A percentile compares a stretch with the other conserved stretches of the same genome.
phyloP scores from a whole-genome alignment of 2,329 filamentous ascomycete genomes.

The Penicillium carneum region DNA sequence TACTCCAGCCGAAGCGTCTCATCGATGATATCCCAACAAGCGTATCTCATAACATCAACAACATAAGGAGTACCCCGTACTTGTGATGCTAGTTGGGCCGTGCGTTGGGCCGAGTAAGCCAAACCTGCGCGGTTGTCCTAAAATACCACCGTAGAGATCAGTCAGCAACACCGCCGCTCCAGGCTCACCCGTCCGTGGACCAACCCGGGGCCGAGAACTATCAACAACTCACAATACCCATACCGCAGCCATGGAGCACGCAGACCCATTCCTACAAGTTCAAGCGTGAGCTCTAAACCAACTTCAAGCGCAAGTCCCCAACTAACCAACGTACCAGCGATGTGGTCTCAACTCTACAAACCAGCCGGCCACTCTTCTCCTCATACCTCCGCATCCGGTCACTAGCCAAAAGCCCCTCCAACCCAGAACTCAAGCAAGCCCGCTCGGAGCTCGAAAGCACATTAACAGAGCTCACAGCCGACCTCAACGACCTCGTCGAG shows the following conservation, averaged over 20 bases:
- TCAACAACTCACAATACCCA: slow-evolving; percentile 19
- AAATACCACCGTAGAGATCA: neutral
- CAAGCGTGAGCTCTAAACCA: slow-evolving; percentile 49
- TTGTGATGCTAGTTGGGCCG: too few species aligned
- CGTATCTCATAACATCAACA: too few species aligned
- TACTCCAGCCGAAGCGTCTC: too few species aligned
- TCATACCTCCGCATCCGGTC: slow-evolving; percentile 96
- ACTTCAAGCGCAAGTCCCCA: slow-evolving; percentile 14
- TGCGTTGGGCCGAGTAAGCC: neutral
- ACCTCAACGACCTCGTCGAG: slow-evolving; percentile 85
- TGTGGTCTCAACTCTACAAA: slow-evolving; percentile 81
- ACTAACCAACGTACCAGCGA: slow-evolving; percentile 65
- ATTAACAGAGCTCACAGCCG: slow-evolving; percentile 76
- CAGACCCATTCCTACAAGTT: slow-evolving; percentile 59
- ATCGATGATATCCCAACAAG: too few species aligned
- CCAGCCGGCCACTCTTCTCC: slow-evolving; percentile 84
- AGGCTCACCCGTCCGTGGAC: slow-evolving; percentile 12
- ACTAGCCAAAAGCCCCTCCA: slow-evolving; percentile 72
- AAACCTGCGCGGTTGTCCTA: neutral
- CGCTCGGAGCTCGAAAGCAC: slow-evolving; percentile 80
- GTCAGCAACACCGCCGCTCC: slow-evolving; percentile 11
- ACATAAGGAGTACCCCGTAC: too few species aligned
- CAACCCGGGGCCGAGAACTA: slow-evolving; percentile 9
- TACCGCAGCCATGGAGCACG: slow-evolving; percentile 42
- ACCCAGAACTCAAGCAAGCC: slow-evolving; percentile 72